A percentile compares a stretch with the other conserved stretches of the same genome.
Evolutionary conservation across 169 alveolate genomes (phyloP).

Genomic region (Cryptosporidium canis): DNA sequence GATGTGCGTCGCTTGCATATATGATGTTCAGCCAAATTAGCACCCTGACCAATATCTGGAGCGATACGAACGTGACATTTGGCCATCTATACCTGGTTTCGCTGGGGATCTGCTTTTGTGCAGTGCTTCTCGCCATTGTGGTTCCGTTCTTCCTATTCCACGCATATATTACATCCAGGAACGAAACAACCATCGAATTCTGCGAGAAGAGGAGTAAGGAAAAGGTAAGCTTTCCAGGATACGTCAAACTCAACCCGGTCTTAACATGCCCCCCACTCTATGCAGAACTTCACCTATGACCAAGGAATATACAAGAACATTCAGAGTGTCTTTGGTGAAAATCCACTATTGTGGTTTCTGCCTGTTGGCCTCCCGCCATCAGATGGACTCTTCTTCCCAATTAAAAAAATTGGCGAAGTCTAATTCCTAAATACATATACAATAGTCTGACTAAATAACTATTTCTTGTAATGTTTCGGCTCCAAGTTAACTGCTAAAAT

Average conservation of each 20-base stretch:
- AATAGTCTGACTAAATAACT: neutral
- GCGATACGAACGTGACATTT: constrained; percentile 52
- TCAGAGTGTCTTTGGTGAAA: constrained; percentile 75
- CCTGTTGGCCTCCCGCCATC: constrained; percentile 78
- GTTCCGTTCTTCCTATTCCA: constrained; percentile 77
- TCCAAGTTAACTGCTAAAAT: neutral
- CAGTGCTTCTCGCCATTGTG: constrained; percentile 58
- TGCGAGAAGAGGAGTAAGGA: constrained; percentile 78
- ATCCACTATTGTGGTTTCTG: constrained; percentile 75
- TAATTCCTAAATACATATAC: neutral
- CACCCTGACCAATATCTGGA: constrained; percentile 69
- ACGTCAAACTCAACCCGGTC: neutral
- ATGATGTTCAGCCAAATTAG: neutral
- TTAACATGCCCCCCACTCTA: neutral
- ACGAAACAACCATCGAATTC: constrained; percentile 77
- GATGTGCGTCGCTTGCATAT: constrained; percentile 20
- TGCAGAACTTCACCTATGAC: constrained; percentile 70
- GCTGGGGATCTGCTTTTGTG: constrained; percentile 39
- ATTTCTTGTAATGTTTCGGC: neutral
- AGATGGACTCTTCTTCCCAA: constrained; percentile 75
- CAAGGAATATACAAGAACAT: constrained; percentile 74
- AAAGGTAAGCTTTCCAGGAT: constrained; percentile 17
- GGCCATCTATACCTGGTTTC: constrained; percentile 50
- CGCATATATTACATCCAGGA: constrained; percentile 72
- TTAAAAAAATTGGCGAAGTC: constrained; percentile 18